Evolutionary conservation across 208 protist species (phyloP).

Genomic region (Vickermania ingenoplastis): DNA sequence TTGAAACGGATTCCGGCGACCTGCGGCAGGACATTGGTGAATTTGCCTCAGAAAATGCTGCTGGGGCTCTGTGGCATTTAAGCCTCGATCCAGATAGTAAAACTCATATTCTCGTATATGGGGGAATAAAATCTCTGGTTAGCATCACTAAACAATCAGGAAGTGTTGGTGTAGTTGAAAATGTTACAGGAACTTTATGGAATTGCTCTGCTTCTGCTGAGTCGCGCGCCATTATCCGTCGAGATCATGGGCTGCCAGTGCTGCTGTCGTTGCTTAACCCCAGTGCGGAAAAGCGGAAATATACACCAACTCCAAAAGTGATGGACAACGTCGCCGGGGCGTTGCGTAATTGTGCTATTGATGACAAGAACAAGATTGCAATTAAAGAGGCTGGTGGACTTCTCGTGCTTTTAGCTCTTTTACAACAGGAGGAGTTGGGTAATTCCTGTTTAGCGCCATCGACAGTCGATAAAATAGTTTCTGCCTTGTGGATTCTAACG

Average conservation of each 20-base stretch:
- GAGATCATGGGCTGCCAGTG: slow-evolving; percentile 70
- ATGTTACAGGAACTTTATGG: slow-evolving; percentile 87
- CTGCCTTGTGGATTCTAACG: slow-evolving; percentile 87
- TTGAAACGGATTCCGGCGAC: slow-evolving; percentile 13
- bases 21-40: slow-evolving; percentile 21
- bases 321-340: slow-evolving; percentile 86
- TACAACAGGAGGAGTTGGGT: slow-evolving; percentile 8
- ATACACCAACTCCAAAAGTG: slow-evolving; percentile 35
- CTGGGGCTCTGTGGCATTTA: slow-evolving; percentile 89
- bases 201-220: slow-evolving; percentile 88
- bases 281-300: neutral
- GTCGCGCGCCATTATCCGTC: slow-evolving; percentile 70
- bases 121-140: slow-evolving; percentile 74
- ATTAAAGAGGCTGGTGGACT: slow-evolving; percentile 80
- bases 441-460: slow-evolving; percentile 10
- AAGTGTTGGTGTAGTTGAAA: slow-evolving; percentile 79
- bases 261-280: slow-evolving; percentile 60
- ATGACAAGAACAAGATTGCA: slow-evolving; percentile 87
- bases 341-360: slow-evolving; percentile 89
- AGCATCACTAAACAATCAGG: slow-evolving; percentile 52
- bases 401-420: slow-evolving; percentile 55
- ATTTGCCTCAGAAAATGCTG: slow-evolving; percentile 87
- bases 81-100: slow-evolving; percentile 90
- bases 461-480: slow-evolving; percentile 83
- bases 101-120: slow-evolving; percentile 79